Evolutionary conservation across 192 early-diverging fungal species (phyloP).

Genomic region (Spinellus fusiger): DNA sequence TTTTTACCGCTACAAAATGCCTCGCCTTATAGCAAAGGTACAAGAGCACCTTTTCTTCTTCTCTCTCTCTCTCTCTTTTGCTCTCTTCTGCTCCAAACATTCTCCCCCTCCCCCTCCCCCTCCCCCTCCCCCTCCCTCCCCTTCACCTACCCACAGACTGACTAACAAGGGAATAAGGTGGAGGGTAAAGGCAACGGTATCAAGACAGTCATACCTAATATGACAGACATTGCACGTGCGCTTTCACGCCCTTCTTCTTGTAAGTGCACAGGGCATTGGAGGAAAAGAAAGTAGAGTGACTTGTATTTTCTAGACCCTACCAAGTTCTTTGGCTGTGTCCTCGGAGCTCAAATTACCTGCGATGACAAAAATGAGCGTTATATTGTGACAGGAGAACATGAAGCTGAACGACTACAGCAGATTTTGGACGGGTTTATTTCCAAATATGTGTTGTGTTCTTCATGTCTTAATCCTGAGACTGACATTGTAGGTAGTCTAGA

Average conservation of each 20-base stretch:
- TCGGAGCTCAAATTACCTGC: constrained; percentile 87
- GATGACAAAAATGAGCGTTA: constrained; percentile 90
- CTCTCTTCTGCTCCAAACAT: background rate
- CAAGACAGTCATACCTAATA: constrained; percentile 97
- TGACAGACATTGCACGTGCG: constrained; percentile 87
- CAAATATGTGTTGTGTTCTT: constrained; percentile 88
- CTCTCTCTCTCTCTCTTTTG: background rate
- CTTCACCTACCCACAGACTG: too few species aligned
- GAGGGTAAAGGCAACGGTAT: constrained; percentile 99
- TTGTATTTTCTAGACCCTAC: constrained; percentile 50
- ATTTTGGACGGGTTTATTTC: constrained; percentile 89
- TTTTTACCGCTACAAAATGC: constrained; percentile 99
- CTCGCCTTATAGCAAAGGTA: constrained; percentile 72
- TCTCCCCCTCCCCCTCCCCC: constrained; percentile 25
- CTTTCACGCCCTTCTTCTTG: constrained; percentile 83
- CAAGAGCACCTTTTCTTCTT: background rate
- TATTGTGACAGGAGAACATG: constrained; percentile 93
- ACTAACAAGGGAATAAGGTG: constrained; percentile 63
- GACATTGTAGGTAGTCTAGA: constrained; percentile 71
- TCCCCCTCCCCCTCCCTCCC: too few species aligned
- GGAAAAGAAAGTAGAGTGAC: too few species aligned
- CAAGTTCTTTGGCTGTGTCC: constrained; percentile 93
- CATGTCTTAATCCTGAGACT: constrained; percentile 96
- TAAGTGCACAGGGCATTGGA: too few species aligned
- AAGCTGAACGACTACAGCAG: constrained; percentile 76